Base-by-base conservation (phyloP, 306 rosid genomes). In the Rosa rugosa region DNA sequence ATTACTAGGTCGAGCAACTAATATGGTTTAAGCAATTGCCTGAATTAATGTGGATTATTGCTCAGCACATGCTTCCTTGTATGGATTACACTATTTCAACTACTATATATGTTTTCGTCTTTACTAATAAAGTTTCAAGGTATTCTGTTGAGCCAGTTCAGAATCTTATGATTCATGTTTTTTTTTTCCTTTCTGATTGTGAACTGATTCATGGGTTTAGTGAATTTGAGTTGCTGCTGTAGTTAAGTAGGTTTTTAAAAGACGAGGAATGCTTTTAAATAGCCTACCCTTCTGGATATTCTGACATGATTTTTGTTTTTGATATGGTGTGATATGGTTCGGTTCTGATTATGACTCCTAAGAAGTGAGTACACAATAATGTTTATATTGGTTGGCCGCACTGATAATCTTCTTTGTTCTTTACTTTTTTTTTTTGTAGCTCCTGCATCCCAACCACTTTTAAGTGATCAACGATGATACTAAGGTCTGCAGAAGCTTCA, bases 361-460 rank as follows among this genome's bases (percentile, higher is more conserved):
- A 47, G 66, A 34, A 38, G 47, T 5, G 45, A 56, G 45, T 18
- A 13, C 36, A 31, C 36, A 66, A 17, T 70, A 45, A 6, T 18
- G 20, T 23, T 57, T 25, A 31, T 25, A 63, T 63, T 31, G 69
- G 41, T 44, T 69, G 78, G 27, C 49, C 78, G 69, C 25, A 74
- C 65, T 38, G 38, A 56, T 63, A 75, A 51, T 75, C 42, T 54
- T 9, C 44, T 34, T 16, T 25, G 11, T 34, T 31, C 69, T 60
- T 64, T 64, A 3, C 64, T 0, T 17, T 50, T 9, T 78, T 56
- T n/a, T 81, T 77, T 31, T 81, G 88, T 91, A 87, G 94, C 68
- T 74, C 7, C 84, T 27, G 88, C 84, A 76, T 85, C 87, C 45
- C 87, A 84, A 79, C 89, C 94, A 7, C 94, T 89, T 80, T 74